These are phyloP conservation scores for Jatropha multifida DNA, from an alignment of 441 rosid species.

Conservation along the genomic window DNA sequence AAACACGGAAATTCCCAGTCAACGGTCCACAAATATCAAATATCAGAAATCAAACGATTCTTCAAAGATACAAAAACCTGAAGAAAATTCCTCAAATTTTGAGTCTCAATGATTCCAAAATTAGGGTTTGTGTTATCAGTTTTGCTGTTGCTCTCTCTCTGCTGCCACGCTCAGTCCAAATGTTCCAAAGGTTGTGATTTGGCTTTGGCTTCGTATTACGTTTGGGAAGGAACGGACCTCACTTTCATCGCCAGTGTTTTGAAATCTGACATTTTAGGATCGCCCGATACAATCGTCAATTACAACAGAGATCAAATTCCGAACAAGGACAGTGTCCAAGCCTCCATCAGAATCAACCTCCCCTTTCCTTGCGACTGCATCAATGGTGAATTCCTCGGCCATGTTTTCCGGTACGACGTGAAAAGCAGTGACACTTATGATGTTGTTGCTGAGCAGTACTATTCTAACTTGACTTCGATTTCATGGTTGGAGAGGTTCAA, in stretches of 20 bases:
- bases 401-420: conserved; percentile 36
- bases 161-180: conserved; percentile 33
- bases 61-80: neutral
- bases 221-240: conserved; percentile 33
- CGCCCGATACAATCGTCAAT: conserved; percentile 24
- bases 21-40: neutral
- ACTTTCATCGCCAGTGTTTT: conserved; percentile 39
- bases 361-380: conserved; percentile 69
- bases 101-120: conserved; percentile 3
- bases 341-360: conserved; percentile 35
- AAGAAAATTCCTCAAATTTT: neutral
- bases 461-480: conserved; percentile 46
- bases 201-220: conserved; percentile 66
- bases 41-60: neutral
- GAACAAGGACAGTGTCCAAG: conserved; percentile 31
- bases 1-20: neutral
- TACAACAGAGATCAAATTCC: conserved; percentile 34
- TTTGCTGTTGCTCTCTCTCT: conserved; percentile 18
- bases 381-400: conserved; percentile 40
- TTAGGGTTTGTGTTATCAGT: neutral
- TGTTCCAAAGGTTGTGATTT: conserved; percentile 47
- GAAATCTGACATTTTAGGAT: conserved; percentile 15
- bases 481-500: conserved; percentile 34
- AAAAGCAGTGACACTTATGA: conserved; percentile 31
- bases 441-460: conserved; percentile 27